Percentiles rank a stretch among this genome's conserved stretches.
Evolutionary conservation across 2,329 filamentous ascomycete species (phyloP).

Genomic region (Colletotrichum sp.): DNA sequence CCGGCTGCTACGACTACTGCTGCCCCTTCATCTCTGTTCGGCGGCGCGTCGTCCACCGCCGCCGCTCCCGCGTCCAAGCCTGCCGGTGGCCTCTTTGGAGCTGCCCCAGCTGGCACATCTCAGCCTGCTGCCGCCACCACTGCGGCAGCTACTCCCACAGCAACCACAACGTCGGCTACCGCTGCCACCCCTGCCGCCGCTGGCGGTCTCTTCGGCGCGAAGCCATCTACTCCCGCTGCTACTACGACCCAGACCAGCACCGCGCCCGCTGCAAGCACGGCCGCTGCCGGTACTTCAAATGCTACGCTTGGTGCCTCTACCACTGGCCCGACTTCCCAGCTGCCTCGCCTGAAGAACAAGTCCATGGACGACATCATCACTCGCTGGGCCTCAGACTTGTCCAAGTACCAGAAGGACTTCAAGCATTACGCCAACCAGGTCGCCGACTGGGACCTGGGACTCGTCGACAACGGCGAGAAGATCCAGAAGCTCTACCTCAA

Average conservation of each 20-base stretch:
- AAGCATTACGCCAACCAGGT: slow-evolving; percentile 88
- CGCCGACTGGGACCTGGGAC: slow-evolving; percentile 86
- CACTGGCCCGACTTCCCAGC: slow-evolving; percentile 78
- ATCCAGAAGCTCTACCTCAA: slow-evolving; percentile 92
- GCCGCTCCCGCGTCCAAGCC: slow-evolving; percentile 37
- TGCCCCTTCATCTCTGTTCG: slow-evolving; percentile 35
- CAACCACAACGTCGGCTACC: slow-evolving; percentile 30
- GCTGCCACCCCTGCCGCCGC: slow-evolving; percentile 33
- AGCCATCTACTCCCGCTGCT: slow-evolving; percentile 32
- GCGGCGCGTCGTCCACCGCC: slow-evolving; percentile 34
- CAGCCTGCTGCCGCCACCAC: slow-evolving; percentile 35
- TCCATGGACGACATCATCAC: slow-evolving; percentile 99
- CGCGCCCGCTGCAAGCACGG: not conserved
- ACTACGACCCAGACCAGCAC: slow-evolving; percentile 28
- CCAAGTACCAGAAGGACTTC: slow-evolving; percentile 97
- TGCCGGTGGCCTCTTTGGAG: slow-evolving; percentile 34
- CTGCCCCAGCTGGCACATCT: slow-evolving; percentile 29
- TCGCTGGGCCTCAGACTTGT: slow-evolving; percentile 92
- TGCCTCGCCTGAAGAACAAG: slow-evolving; percentile 94
- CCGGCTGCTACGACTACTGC: slow-evolving; percentile 32
- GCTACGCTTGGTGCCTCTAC: slow-evolving; percentile 72
- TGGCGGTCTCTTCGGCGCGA: slow-evolving; percentile 36
- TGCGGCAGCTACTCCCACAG: slow-evolving; percentile 30
- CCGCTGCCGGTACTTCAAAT: slow-evolving; percentile 33
- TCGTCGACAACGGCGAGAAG: slow-evolving; percentile 94